These are phyloP conservation scores for Chaetomidium leptoderma DNA, from an alignment of 495 filamentous ascomycete genomes.

Conservation along the genomic window DNA sequence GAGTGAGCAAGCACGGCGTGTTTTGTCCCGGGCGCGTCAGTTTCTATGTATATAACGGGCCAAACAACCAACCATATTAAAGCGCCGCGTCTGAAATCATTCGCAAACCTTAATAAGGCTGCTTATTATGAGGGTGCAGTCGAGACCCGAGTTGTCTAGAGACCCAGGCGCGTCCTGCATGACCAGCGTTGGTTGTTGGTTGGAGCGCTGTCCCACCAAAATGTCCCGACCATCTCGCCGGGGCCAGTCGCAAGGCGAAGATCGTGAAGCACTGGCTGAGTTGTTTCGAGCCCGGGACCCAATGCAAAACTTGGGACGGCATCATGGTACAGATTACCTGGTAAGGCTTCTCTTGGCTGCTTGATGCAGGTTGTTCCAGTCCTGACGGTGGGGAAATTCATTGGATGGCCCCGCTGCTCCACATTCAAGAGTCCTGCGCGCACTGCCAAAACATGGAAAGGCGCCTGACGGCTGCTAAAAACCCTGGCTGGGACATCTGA, in stretches of 20 bases:
- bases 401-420: background rate
- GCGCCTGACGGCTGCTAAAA: too few relatives aligned
- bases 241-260: background rate
- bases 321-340: slow-evolving; percentile 6
- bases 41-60: slow-evolving; percentile 12
- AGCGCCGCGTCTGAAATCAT: background rate
- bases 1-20: background rate
- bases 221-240: background rate
- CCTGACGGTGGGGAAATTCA: background rate
- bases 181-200: background rate
- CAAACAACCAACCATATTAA: background rate
- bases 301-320: slow-evolving; percentile 15
- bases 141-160: background rate
- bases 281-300: slow-evolving; percentile 2
- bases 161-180: slow-evolving; percentile 2
- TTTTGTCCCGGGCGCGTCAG: slow-evolving; percentile 1
- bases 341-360: background rate
- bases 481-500: too few relatives aligned
- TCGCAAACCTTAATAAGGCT: background rate
- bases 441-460: too few relatives aligned
- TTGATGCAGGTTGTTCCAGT: background rate
- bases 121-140: slow-evolving; percentile 2
- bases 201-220: slow-evolving; percentile 13
- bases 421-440: background rate
- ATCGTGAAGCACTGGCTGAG: background rate